phyloP scores from a whole-genome alignment of 1,284 basidiomycete species.

The Ganoderma lucidum region DNA sequence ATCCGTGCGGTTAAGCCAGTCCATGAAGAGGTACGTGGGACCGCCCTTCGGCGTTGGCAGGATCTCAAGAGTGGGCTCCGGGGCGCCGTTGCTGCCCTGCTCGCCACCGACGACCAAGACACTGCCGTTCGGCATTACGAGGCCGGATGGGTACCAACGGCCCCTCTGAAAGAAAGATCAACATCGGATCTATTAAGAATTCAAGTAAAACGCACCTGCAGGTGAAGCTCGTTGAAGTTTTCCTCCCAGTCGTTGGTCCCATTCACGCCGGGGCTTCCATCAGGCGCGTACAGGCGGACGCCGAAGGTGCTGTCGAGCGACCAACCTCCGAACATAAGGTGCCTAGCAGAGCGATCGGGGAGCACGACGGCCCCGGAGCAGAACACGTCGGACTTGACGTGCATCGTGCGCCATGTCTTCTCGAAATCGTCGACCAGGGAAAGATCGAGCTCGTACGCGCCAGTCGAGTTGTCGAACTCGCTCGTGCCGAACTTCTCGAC shows the following conservation, averaged over 20 bases:
- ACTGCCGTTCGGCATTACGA: slow-evolving; percentile 73
- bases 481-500: slow-evolving; percentile 69
- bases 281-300: slow-evolving; percentile 69
- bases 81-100: slow-evolving; percentile 68
- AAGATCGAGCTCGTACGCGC: slow-evolving; percentile 78
- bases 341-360: slow-evolving; percentile 73
- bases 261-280: slow-evolving; percentile 64
- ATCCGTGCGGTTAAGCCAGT: slow-evolving; percentile 66
- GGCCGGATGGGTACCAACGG: slow-evolving; percentile 77
- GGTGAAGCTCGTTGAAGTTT: slow-evolving; percentile 53
- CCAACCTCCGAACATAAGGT: slow-evolving; percentile 77
- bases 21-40: slow-evolving; percentile 49
- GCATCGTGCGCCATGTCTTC: slow-evolving; percentile 75
- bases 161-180: slow-evolving; percentile 53
- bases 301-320: slow-evolving; percentile 70
- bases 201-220: slow-evolving; percentile 52
- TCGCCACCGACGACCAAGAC: slow-evolving; percentile 80
- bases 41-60: slow-evolving; percentile 55
- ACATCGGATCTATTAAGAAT: neutral
- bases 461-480: slow-evolving; percentile 70
- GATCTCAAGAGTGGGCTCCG: slow-evolving; percentile 72
- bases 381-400: slow-evolving; percentile 78
- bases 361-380: slow-evolving; percentile 77
- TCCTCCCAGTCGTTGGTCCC: slow-evolving; percentile 77
- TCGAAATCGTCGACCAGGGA: slow-evolving; percentile 61